phyloP scores from a whole-genome alignment of 2,329 filamentous ascomycete genomes.

The Colletotrichum magnum region DNA sequence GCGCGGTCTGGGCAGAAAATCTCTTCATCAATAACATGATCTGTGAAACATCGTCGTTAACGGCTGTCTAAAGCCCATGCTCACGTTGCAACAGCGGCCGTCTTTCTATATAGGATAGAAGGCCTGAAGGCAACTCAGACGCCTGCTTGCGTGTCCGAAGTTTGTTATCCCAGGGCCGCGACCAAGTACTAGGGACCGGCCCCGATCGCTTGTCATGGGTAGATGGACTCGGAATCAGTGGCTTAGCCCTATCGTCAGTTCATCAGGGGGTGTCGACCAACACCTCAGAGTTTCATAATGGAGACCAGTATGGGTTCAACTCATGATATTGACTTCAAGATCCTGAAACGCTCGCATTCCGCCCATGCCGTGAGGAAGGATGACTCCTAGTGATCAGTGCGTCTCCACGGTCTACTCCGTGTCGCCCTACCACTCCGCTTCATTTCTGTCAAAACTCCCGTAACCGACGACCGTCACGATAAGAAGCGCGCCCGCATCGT shows the following conservation, averaged over 20 bases:
- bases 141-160: conserved; percentile 12
- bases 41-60: background rate
- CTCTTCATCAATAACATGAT: conserved; percentile 9
- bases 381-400: background rate
- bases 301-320: conserved; percentile 15
- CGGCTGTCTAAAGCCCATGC: accelerated
- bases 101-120: background rate
- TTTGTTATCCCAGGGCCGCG: background rate
- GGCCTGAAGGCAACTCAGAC: background rate
- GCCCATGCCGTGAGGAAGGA: background rate
- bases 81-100: background rate
- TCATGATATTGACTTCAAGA: conserved; percentile 18
- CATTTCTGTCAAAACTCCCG: background rate
- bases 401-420: conserved; percentile 1
- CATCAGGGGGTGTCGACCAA: conserved; percentile 7
- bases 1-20: background rate
- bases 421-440: background rate
- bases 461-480: background rate
- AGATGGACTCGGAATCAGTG: conserved; percentile 11
- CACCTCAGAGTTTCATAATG: conserved; percentile 11
- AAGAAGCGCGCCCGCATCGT: no score
- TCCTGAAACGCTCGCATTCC: conserved; percentile 20
- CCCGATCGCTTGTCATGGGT: conserved; percentile 10
- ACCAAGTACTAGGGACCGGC: background rate
- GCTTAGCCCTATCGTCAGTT: conserved; percentile 5